Base-by-base conservation (phyloP, 192 early-diverging fungal species). In the Dispira simplex region DNA sequence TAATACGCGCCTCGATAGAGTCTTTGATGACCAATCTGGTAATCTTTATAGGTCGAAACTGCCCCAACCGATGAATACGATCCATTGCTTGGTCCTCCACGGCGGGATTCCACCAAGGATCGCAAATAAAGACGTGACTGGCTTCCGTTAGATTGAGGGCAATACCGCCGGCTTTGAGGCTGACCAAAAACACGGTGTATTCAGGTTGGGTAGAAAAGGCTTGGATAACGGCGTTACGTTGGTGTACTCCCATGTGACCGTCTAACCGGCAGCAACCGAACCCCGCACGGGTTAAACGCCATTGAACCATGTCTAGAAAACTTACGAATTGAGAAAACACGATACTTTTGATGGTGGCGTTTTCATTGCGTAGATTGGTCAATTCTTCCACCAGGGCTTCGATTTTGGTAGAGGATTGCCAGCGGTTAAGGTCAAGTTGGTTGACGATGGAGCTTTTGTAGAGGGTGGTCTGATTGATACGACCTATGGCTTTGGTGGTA, bases 121-220 rank as follows among this genome's bases (percentile, higher is more conserved):
- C 80, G 16, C 71, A 82, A 58, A 89, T 75, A 70, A 90, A 91
- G 8, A 93, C 90, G 28, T 84, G 68, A 66, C 82, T 86, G 2
- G 93, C 93, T 66, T 93, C 91, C 3, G 91, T 97, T 54, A 97
- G 73, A 63, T 97, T 97, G 53, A 97, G 72, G 0, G 92, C 93
- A 3, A 94, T 88, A 23, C 92, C 92, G 25, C 92, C 93, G 46
- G 92, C 92, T 67, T 97, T 97, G 12, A 97, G 71, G 47, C 83
- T 86, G 45, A 94, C 87, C 27, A 97, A 69, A 64, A 97, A 97
- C 23, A 97, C 88, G 0, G 89, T 93, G 55, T 89, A 83, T 52
- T 77, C 81, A 0, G 89, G 86, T 12, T 88, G 83, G 25, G 81
- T 88, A 75, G 83, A 83, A 68, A 96, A 93, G 46, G 76, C 75